Conservation (phyloP, 1,284 basidiomycete species). For the Violaceomyces palustris region DNA sequence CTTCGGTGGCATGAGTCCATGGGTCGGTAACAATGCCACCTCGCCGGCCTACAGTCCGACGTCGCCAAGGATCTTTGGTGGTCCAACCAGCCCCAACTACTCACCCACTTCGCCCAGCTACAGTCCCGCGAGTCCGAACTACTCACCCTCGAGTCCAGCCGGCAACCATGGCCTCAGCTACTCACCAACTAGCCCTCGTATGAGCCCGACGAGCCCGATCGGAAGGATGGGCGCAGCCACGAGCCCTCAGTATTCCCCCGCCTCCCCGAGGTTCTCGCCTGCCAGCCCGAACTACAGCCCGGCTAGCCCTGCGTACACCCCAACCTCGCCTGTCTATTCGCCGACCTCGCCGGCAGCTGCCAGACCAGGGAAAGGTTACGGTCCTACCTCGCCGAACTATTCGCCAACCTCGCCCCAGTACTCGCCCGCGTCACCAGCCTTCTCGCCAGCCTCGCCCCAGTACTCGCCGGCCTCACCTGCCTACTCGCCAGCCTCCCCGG, state of each 20-base stretch:
- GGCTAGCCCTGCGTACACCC: conserved; percentile 57
- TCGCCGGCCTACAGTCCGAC: conserved; percentile 58
- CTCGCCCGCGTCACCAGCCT: conserved; percentile 56
- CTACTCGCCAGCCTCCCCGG: conserved; percentile 46
- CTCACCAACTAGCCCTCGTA: conserved; percentile 45
- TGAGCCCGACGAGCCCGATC: conserved; percentile 41
- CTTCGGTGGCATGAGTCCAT: conserved; percentile 61
- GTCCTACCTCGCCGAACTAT: conserved; percentile 38
- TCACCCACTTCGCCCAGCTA: conserved; percentile 58
- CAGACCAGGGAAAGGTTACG: conserved; percentile 29
- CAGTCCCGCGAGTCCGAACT: conserved; percentile 40
- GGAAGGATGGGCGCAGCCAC: conserved; percentile 58
- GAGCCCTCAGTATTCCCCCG: conserved; percentile 47
- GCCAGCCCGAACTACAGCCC: conserved; percentile 41
- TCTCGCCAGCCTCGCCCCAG: conserved; percentile 71
- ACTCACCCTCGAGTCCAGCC: conserved; percentile 43
- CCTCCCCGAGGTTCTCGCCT: conserved; percentile 39
- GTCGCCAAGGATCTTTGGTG: conserved; percentile 61
- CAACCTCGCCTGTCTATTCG: conserved; percentile 48
- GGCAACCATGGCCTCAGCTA: conserved; percentile 30
- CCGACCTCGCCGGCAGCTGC: conserved; percentile 26
- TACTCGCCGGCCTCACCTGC: conserved; percentile 52
- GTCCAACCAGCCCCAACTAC: conserved; percentile 59
- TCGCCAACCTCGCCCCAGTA: conserved; percentile 47
- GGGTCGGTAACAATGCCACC: conserved; percentile 53